Conservation (phyloP, 352 stramenopile species). For the Phytophthora chlamydospora region DNA sequence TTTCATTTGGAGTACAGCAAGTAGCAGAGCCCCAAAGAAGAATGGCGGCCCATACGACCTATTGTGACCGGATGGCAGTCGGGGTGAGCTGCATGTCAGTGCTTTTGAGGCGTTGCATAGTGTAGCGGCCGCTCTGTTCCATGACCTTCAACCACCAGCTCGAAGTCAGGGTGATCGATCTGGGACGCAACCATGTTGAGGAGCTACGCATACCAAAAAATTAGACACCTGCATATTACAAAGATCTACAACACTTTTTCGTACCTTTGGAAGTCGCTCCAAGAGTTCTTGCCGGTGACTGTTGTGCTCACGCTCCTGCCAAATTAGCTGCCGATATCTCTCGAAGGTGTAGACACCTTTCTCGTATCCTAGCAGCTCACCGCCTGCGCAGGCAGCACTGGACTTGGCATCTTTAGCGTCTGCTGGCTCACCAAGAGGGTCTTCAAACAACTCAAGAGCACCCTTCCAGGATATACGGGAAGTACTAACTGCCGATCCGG, state of each 20-base stretch:
- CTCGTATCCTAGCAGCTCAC: conserved; percentile 43
- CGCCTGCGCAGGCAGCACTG: conserved; percentile 37
- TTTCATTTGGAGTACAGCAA: too few relatives aligned
- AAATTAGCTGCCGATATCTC: conserved; percentile 62
- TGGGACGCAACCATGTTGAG: conserved; percentile 39
- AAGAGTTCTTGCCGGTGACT: conserved; percentile 50
- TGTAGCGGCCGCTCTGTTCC: conserved; percentile 54
- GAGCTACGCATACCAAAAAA: conserved; percentile 28
- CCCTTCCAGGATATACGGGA: conserved; percentile 23
- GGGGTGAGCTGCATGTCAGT: background rate
- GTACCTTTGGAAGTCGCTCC: conserved; percentile 62
- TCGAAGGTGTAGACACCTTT: conserved; percentile 53
- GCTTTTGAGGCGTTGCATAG: conserved; percentile 1
- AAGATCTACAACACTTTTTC: conserved; percentile 4
- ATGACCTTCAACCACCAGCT: conserved; percentile 59
- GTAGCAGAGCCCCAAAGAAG: too few relatives aligned
- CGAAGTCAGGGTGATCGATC: conserved; percentile 53
- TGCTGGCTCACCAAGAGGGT: conserved; percentile 38
- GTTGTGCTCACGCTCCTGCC: conserved; percentile 68
- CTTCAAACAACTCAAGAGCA: conserved; percentile 29
- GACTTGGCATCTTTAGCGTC: conserved; percentile 37
- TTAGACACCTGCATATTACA: conserved; percentile 15
- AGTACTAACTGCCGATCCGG: background rate
- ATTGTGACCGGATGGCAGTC: too few relatives aligned
- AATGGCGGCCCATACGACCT: too few relatives aligned